Evolutionary conservation across 164 flowering plant genomes (phyloP), one percentile per base, ranked within the genome.

Genomic region (Stephania cephalantha): DNA sequence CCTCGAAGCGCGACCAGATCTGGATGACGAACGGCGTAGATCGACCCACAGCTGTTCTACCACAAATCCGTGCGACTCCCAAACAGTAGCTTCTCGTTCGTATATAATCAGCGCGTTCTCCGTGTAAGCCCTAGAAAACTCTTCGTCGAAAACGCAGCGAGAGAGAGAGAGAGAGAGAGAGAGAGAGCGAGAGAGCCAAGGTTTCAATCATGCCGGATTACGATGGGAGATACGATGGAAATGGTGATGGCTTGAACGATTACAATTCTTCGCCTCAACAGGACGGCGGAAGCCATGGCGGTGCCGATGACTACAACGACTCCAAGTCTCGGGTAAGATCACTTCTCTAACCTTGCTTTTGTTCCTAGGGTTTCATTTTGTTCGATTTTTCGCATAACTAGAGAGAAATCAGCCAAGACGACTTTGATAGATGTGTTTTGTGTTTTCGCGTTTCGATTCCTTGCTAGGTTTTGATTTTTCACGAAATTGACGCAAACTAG

Each of bases 221-320:
- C 86, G 80, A 75, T 30, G 86, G 77, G 35, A 81, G 87, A 52
- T 86, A 86, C 84, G 91, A 88, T 7, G 89, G 81, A 4, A 85
- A 90, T 75, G 94, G 91, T 6, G 88, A 90, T 45, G 80, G 76
- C 22, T 73, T 73, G 69, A 79, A 73, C 72, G 85, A 78, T 70
- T 77, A 35, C 50, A 82, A 72, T 50, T 70, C 82, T 69, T 85
- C 90, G 67, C 87, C 88, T 35, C 89, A 71, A 42, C 82, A 75
- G 2, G 85, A 78, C 22, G 67, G 70, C 9, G 67, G 48, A 74
- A 82, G 82, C 75, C 81, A 80, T 71, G 84, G 82, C 69, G 84
- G 74, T 17, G 31, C 75, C 53, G 87, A 85, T 12, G 89, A 82
- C 64, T 69, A 20, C 65, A 82, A 70, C 78, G 91, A 87, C 68